Conservation (phyloP, 768 basidiomycete species). For the Lentinus brumalis region DNA sequence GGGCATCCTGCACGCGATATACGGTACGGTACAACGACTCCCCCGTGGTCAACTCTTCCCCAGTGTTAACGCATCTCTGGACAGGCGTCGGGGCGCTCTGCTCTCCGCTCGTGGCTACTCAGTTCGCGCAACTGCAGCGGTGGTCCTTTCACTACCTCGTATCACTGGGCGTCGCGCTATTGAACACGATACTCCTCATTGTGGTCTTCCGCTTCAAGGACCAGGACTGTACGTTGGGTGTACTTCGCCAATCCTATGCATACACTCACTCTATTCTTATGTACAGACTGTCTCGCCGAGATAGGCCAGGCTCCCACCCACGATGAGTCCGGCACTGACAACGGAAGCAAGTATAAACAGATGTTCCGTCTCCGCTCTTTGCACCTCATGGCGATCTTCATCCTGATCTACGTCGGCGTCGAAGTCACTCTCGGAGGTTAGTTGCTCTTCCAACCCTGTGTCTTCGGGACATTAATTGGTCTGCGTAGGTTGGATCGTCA, state of each 20-base stretch:
- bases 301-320: conserved; percentile 52
- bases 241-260: background rate
- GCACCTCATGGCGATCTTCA: conserved; percentile 45
- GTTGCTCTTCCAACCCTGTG: background rate
- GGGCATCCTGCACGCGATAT: conserved; percentile 67
- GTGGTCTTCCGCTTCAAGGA: conserved; percentile 66
- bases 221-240: conserved; percentile 64
- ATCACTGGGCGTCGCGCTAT: conserved; percentile 65
- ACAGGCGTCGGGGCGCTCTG: conserved; percentile 66
- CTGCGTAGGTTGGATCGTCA: conserved; percentile 53
- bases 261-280: background rate
- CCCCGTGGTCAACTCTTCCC: background rate
- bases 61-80: background rate
- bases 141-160: conserved; percentile 83
- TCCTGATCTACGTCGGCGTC: conserved; percentile 46
- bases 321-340: conserved; percentile 24
- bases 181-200: conserved; percentile 54
- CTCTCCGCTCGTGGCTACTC: conserved; percentile 78
- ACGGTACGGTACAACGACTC: conserved; percentile 58
- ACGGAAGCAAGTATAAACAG: conserved; percentile 46
- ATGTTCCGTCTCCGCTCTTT: conserved; percentile 43
- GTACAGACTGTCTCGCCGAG: conserved; percentile 51
- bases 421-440: conserved; percentile 40
- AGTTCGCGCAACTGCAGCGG: conserved; percentile 62
- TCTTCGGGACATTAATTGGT: background rate